Evolutionary conservation across 805 yeast genomes (phyloP).

Genomic region (Nakazawaea pomicola): DNA sequence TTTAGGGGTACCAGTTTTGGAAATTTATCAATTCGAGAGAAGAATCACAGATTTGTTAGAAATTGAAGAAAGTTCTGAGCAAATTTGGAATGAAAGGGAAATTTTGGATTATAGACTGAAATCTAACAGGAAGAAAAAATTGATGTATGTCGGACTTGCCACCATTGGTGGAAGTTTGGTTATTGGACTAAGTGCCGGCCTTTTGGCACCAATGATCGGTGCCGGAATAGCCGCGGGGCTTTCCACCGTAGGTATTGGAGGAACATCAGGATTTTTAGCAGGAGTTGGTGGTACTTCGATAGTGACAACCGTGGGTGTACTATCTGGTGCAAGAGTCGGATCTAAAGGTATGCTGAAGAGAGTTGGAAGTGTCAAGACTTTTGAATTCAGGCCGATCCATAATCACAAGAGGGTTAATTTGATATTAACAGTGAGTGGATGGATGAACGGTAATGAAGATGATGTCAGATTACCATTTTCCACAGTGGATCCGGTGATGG

Average conservation of each 20-base stretch:
- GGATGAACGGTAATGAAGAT: constrained; percentile 95
- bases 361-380: constrained; percentile 88
- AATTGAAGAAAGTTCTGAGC: constrained; percentile 76
- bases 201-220: constrained; percentile 95
- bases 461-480: constrained; percentile 95
- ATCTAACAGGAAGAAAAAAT: constrained; percentile 56
- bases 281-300: constrained; percentile 96
- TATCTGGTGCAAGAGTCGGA: constrained; percentile 89
- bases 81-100: constrained; percentile 67
- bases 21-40: constrained; percentile 83
- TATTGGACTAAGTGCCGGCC: constrained; percentile 90
- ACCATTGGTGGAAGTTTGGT: constrained; percentile 95
- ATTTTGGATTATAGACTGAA: constrained; percentile 70
- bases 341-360: constrained; percentile 78
- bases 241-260: constrained; percentile 89
- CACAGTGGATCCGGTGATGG: constrained; percentile 96
- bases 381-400: constrained; percentile 89
- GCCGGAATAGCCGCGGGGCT: constrained; percentile 98
- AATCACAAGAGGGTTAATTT: constrained; percentile 85
- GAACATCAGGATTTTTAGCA: constrained; percentile 89
- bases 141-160: constrained; percentile 89
- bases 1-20: constrained; percentile 56
- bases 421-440: constrained; percentile 88
- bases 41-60: constrained; percentile 88
- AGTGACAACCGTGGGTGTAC: constrained; percentile 87